Evolutionary conservation across 202 grass and related monocot species (phyloP).

Genomic region (Cymbopogon flexuosus): DNA sequence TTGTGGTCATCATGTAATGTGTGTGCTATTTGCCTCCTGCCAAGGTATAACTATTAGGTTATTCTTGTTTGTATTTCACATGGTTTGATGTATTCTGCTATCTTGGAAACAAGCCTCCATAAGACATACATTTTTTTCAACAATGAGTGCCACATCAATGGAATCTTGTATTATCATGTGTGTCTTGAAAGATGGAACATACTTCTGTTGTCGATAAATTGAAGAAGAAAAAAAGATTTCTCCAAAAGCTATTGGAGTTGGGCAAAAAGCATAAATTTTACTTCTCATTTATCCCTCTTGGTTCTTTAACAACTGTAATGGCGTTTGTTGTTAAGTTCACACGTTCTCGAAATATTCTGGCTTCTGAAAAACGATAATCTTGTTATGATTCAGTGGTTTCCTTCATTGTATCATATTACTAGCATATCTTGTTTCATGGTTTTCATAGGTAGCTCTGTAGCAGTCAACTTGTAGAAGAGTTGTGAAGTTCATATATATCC

Average conservation of each 20-base stretch:
- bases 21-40: neutral
- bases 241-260: too few relatives aligned
- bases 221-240: neutral
- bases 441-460: neutral
- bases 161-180: neutral
- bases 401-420: neutral
- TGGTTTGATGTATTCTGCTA: neutral
- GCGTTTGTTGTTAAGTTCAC: too few relatives aligned
- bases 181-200: neutral
- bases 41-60: neutral
- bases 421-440: neutral
- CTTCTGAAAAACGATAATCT: neutral
- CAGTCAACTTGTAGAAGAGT: neutral
- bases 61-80: neutral
- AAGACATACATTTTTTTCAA: neutral
- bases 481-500: neutral
- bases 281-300: neutral
- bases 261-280: neutral
- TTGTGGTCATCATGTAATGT: neutral
- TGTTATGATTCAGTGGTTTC: neutral
- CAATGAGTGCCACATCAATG: neutral
- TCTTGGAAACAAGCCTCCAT: neutral
- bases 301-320: neutral
- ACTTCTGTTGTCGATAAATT: neutral
- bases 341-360: neutral